Percentiles rank a stretch among this genome's conserved stretches.
Evolutionary conservation across 768 basidiomycete genomes (phyloP).

Genomic region (Pisolithus orientalis): DNA sequence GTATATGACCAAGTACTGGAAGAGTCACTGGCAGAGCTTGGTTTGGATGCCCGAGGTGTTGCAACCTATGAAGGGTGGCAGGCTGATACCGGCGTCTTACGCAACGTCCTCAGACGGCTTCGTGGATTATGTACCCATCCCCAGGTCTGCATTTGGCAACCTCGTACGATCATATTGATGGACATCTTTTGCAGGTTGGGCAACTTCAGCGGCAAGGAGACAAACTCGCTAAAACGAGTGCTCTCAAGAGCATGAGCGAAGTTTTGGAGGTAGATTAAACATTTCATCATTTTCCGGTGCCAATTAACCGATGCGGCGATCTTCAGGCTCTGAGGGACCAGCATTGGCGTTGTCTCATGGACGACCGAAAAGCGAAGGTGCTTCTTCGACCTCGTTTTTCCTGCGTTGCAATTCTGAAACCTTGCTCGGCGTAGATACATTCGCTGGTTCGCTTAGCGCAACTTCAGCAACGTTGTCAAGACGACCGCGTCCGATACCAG

Average conservation of each 20-base stretch:
- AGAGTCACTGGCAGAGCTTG: too few species aligned
- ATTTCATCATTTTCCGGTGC: background rate
- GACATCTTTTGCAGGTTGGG: too few species aligned
- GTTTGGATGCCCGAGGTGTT: too few species aligned
- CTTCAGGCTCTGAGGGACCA: constrained; percentile 64
- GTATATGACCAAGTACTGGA: too few species aligned
- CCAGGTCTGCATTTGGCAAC: constrained; percentile 32
- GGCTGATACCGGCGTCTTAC: too few species aligned
- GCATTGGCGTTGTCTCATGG: constrained; percentile 65
- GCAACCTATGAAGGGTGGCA: too few species aligned
- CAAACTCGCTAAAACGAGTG: constrained; percentile 48
- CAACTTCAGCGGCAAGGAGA: constrained; percentile 33
- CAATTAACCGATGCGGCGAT: background rate
- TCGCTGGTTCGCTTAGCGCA: constrained; percentile 51
- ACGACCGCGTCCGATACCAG: constrained; percentile 42
- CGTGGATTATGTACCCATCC: too few species aligned
- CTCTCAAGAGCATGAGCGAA: constrained; percentile 73
- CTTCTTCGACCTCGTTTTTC: background rate
- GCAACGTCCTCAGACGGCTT: too few species aligned
- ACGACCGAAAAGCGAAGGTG: constrained; percentile 65
- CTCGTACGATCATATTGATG: constrained; percentile 28
- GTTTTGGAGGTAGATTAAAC: constrained; percentile 55
- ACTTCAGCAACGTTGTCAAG: constrained; percentile 49
- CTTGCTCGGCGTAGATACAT: constrained; percentile 41
- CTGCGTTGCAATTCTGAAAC: background rate